Conservation (phyloP, 352 stramenopile genomes). For the Thalassiosira oceanica region DNA sequence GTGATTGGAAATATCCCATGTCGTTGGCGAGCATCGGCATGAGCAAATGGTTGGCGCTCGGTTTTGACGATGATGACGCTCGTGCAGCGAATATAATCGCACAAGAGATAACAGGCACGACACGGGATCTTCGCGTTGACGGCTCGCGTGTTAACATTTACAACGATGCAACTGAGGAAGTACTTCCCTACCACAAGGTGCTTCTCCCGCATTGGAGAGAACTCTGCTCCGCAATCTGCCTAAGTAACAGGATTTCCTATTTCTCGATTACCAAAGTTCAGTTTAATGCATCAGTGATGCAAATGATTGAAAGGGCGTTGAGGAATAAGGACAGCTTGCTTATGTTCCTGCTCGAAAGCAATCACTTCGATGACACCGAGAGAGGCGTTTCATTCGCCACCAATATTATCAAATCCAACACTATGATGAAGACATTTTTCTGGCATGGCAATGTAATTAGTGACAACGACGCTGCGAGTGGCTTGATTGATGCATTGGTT, state of each 20-base stretch:
- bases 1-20: too few relatives aligned
- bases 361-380: background rate
- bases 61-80: too few relatives aligned
- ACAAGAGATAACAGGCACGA: too few relatives aligned
- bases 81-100: too few relatives aligned
- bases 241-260: background rate
- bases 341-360: background rate
- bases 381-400: background rate
- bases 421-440: background rate
- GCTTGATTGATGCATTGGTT: too few relatives aligned
- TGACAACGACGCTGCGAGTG: background rate
- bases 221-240: background rate
- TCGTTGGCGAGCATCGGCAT: too few relatives aligned
- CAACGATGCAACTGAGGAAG: background rate
- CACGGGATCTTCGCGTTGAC: background rate
- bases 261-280: background rate
- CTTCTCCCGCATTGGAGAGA: slow-evolving; percentile 15
- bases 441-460: background rate
- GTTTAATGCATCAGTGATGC: background rate
- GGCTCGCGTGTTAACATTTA: background rate
- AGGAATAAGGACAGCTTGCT: background rate
- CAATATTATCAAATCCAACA: background rate
- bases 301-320: background rate
- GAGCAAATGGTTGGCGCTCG: too few relatives aligned
- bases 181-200: background rate